Percentiles rank a stretch among this genome's conserved stretches.
Conservation (phyloP, 2,329 filamentous ascomycete genomes). For the Lasiodiplodia gonubiensis region DNA sequence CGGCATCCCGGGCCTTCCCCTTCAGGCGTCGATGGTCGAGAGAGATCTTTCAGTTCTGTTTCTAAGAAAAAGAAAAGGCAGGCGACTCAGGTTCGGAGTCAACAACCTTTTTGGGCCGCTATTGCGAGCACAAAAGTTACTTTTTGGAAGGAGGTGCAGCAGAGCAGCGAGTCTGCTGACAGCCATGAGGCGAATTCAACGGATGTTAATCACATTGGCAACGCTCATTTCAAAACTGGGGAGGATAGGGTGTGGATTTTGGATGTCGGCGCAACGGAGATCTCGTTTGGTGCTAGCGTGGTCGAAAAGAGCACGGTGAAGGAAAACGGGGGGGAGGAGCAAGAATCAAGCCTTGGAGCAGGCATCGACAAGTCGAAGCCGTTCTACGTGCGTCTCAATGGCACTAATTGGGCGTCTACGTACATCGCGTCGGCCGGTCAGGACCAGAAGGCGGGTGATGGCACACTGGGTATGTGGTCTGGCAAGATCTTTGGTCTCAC, state of each 20-base stretch:
- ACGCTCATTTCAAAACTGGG: conserved; percentile 72
- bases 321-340: conserved; percentile 44
- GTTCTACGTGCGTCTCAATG: conserved; percentile 79
- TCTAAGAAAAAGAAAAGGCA: conserved; percentile 88
- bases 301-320: conserved; percentile 39
- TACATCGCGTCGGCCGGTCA: conserved; percentile 65
- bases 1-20: conserved; percentile 59
- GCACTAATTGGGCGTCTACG: conserved; percentile 79
- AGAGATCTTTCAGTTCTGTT: conserved; percentile 58
- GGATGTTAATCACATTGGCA: conserved; percentile 77
- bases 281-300: conserved; percentile 65
- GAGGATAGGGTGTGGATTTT: conserved; percentile 80
- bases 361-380: conserved; percentile 73
- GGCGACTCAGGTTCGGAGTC: conserved; percentile 85
- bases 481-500: conserved; percentile 72
- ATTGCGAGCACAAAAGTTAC: conserved; percentile 96
- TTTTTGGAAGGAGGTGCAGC: conserved; percentile 79
- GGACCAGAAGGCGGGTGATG: conserved; percentile 51
- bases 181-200: conserved; percentile 75
- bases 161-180: conserved; percentile 77
- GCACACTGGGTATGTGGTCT: conserved; percentile 65
- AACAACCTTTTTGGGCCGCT: conserved; percentile 92
- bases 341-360: conserved; percentile 46
- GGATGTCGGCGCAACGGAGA: conserved; percentile 77
- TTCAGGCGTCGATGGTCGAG: conserved; percentile 59